Conservation (phyloP, 495 filamentous ascomycete species). For the Aspergillus bertholletiae region DNA sequence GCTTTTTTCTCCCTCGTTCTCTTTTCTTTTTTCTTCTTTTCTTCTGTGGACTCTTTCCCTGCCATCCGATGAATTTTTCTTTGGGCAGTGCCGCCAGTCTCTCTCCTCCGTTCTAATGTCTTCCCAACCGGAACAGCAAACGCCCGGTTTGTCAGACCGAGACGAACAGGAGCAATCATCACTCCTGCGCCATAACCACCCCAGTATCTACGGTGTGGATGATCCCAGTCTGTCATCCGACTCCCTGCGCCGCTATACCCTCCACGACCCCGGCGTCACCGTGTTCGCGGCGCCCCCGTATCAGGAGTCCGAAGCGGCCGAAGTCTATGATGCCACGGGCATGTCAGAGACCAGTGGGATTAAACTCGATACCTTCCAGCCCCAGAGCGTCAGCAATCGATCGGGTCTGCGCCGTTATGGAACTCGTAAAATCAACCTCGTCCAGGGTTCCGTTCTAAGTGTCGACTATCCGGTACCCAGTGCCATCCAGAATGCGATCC, state of each 20-base stretch:
- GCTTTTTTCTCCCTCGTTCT: not conserved
- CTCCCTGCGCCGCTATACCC: constrained; percentile 34
- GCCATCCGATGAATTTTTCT: too few relatives aligned
- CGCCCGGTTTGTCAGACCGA: constrained; percentile 26
- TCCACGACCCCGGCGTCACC: constrained; percentile 32
- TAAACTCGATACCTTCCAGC: constrained; percentile 58
- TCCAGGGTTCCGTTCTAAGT: constrained; percentile 91
- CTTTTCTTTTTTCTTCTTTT: too few relatives aligned
- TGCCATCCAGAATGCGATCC: constrained; percentile 93
- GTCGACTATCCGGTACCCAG: constrained; percentile 96
- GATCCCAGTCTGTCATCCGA: constrained; percentile 65
- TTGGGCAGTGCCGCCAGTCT: not conserved
- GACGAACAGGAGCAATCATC: constrained; percentile 27
- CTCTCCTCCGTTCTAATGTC: not conserved
- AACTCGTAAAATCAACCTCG: constrained; percentile 93
- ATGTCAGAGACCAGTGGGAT: constrained; percentile 15
- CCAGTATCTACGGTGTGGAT: constrained; percentile 55
- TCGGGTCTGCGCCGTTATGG: constrained; percentile 80
- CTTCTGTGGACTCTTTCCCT: too few relatives aligned
- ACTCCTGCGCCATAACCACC: constrained; percentile 41
- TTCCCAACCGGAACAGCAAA: constrained; percentile 13
- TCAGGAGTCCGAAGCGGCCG: constrained; percentile 52
- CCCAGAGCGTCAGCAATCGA: constrained; percentile 76
- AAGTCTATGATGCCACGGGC: constrained; percentile 16
- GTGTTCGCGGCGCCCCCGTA: constrained; percentile 45